A percentile compares a stretch with the other conserved stretches of the same genome.
phyloP scores from a whole-genome alignment of 768 basidiomycete species.

The Trametes cingulata region DNA sequence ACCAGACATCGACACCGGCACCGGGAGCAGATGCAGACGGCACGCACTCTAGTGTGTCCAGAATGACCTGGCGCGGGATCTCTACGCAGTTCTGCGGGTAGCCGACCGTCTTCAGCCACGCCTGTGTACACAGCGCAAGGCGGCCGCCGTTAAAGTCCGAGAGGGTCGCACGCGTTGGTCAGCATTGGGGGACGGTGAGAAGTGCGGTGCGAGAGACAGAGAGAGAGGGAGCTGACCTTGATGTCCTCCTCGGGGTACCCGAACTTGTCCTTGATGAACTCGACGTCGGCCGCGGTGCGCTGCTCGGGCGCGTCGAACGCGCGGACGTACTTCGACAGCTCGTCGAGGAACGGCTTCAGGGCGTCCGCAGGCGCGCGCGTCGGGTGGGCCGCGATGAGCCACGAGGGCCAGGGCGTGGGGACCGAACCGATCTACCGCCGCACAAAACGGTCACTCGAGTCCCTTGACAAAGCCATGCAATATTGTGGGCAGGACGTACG shows the following conservation, averaged over 20 bases:
- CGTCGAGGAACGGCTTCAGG: constrained; percentile 59
- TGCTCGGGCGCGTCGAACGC: constrained; percentile 62
- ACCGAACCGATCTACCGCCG: constrained; percentile 71
- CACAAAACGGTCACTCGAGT: neutral
- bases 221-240: constrained; percentile 42
- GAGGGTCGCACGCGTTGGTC: neutral
- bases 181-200: neutral
- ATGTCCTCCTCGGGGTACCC: constrained; percentile 85
- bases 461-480: neutral
- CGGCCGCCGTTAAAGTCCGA: neutral
- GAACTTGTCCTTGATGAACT: constrained; percentile 77
- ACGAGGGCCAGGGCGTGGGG: constrained; percentile 95
- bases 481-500: constrained; percentile 47
- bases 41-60: constrained; percentile 68
- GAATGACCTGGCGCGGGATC: constrained; percentile 66
- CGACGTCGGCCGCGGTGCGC: constrained; percentile 59
- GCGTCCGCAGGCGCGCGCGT: constrained; percentile 52
- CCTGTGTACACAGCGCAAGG: constrained; percentile 39
- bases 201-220: neutral
- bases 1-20: no score
- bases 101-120: constrained; percentile 79
- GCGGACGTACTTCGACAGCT: constrained; percentile 64
- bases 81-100: constrained; percentile 68
- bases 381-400: constrained; percentile 90
- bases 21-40: neutral